These are phyloP conservation scores for Trichoderma polysporum DNA, from an alignment of 2,329 filamentous ascomycete species.

Conservation along the genomic window DNA sequence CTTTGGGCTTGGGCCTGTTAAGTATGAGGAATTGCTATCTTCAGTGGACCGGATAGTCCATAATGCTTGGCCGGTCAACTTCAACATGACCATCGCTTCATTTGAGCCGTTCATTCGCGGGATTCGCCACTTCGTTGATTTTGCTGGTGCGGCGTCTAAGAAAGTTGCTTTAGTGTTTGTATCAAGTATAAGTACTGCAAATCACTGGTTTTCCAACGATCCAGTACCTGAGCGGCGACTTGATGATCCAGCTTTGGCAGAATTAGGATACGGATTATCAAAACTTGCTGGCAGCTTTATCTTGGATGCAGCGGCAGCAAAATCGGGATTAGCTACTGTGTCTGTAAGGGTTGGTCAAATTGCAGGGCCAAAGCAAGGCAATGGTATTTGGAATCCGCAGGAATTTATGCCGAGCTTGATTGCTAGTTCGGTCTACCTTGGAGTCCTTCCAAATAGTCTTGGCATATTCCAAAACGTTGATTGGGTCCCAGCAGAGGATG, in stretches of 20 bases:
- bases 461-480: conserved; percentile 47
- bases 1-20: neutral
- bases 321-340: conserved; percentile 39
- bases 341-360: conserved; percentile 36
- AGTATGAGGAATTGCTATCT: conserved; percentile 19
- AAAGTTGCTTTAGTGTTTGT: conserved; percentile 43
- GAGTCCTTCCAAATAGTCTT: conserved; percentile 45
- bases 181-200: conserved; percentile 42
- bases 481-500: conserved; percentile 54
- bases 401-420: conserved; percentile 59
- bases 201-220: conserved; percentile 34
- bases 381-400: conserved; percentile 54
- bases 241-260: conserved; percentile 32
- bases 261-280: conserved; percentile 44
- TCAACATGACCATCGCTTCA: conserved; percentile 22
- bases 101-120: conserved; percentile 25
- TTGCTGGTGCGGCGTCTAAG: conserved; percentile 30
- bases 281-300: conserved; percentile 45
- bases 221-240: conserved; percentile 41
- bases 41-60: conserved; percentile 19
- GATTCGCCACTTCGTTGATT: conserved; percentile 21
- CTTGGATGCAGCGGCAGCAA: conserved; percentile 35
- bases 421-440: conserved; percentile 49
- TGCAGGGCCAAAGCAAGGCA: neutral
- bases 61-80: conserved; percentile 27